These are phyloP conservation scores for Penicillium subrubescens DNA, from an alignment of 495 filamentous ascomycete genomes.

Conservation along the genomic window DNA sequence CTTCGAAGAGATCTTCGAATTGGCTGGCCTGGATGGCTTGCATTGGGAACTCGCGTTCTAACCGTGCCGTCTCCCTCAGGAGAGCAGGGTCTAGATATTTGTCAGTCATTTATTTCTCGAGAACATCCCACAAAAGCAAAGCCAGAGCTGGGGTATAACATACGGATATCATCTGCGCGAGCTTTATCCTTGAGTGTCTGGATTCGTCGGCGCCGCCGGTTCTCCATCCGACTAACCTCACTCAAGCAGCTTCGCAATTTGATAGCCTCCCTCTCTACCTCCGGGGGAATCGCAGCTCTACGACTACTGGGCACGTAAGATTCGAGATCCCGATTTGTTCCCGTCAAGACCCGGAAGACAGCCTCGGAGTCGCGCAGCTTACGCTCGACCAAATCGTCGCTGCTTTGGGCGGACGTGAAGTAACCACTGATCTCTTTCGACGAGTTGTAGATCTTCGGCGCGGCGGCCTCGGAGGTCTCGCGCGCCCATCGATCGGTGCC, in stretches of 20 bases:
- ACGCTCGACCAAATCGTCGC: conserved; percentile 75
- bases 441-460: conserved; percentile 73
- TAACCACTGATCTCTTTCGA: conserved; percentile 82
- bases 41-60: conserved; percentile 85
- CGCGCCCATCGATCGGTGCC: conserved; percentile 88
- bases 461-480: conserved; percentile 66
- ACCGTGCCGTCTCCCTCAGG: conserved; percentile 74
- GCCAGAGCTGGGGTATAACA: conserved; percentile 18
- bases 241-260: conserved; percentile 75
- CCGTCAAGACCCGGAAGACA: conserved; percentile 71
- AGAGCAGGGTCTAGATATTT: conserved; percentile 62
- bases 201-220: conserved; percentile 70
- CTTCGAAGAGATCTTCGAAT: conserved; percentile 89
- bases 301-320: conserved; percentile 88
- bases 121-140: neutral
- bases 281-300: conserved; percentile 72
- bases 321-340: conserved; percentile 76
- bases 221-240: conserved; percentile 80
- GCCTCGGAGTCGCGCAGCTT: conserved; percentile 78
- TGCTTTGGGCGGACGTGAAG: conserved; percentile 79
- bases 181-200: conserved; percentile 75
- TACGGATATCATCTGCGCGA: conserved; percentile 86
- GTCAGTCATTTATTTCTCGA: neutral
- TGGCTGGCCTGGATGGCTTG: conserved; percentile 80
- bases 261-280: conserved; percentile 75